Evolutionary conservation across 2,329 filamentous ascomycete genomes (phyloP), one percentile per base, ranked within the genome.

Genomic region (Monilinia laxa): DNA sequence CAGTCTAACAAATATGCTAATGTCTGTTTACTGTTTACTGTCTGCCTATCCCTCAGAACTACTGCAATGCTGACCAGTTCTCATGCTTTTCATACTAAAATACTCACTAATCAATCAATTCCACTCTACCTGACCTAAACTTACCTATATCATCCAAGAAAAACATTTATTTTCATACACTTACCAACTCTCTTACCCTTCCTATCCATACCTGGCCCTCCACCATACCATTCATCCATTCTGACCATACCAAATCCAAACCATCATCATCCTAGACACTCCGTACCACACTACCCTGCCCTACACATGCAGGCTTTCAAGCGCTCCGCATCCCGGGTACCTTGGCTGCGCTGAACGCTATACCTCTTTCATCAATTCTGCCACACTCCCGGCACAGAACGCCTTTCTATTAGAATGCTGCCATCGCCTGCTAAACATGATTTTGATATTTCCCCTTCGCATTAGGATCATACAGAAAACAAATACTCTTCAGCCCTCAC

Each of bases 371-470:
- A 49, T 70, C 65, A 28, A 64, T 66, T 66, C 58, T 62, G 65
- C 65, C 65, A 63, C n/a, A 56, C 51, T 64, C 42, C 57, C 58
- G 58, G 51, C 59, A 56, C 47, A 62, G 65, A 20, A 54, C 65
- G 67, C 60, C 58, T 59, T 67, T 74, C 68, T 74, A 71, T 73
- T 74, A 75, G 73, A 71, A 72, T 59, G 68, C 65, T 57, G 57
- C 64, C 70, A 69, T 73, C 74, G 72, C 73, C 73, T 72, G 67
- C 62, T 49, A 68, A 70, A 49, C 35, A 49, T 45, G 18, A n/a
- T 25, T 47, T 53, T 64, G 65, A 66, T 66, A 66, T 57, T 67
- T 67, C 65, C 53, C 56, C 55, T 66, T 66, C 56, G 64, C 56
- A 66, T 62, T 31, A 56, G 45, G n/a, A 64, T 67, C 59, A 64